Evolutionary conservation across 2,329 filamentous ascomycete genomes (phyloP), one percentile per base, ranked within the genome.

Genomic region (Botrytis porri): DNA sequence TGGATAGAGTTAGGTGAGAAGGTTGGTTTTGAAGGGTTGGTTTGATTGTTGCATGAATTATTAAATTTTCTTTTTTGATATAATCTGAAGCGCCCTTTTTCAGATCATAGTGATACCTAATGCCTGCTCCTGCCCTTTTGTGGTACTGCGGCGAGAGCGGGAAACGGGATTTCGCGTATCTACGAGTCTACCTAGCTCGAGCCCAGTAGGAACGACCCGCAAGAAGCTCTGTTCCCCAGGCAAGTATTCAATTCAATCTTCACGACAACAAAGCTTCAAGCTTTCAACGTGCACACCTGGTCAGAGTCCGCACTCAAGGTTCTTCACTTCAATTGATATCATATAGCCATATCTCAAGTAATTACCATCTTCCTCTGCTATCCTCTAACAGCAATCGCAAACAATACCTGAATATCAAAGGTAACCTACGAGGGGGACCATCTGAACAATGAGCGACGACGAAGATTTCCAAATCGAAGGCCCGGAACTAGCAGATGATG

Each of bases 401-500:
- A 32, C 6, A 66, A 39, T 8, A 35, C n/a, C 22, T 39, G 25
- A 4, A 65, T 29, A 29, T 29, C 51, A 65, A 16, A 10, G 48
- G 25, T 14, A 51, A n/a, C 22, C 4, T 29, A 14, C 16, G 18
- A 14, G 9, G 29, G 32, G 69, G 57, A 66, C 29, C 12, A 35
- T 22, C 60, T 12, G 14, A 35, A 35, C 18, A 43, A 90, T 90
- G 88, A 88, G 86, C 78, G 87, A 88, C 82, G 87, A 87, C 77
- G 88, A 89, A 70, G 88, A 90, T 64, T 84, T 86, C 77, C 85
- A 88, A 75, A 83, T 91, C 60, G 88, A 90, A 77, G 83, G 80
- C 37, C 85, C 87, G 29, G 84, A 85, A 48, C 78, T 90, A 74
- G 85, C 86, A 48, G 84, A 83, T 32, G 88, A 93, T 80, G 91